A percentile compares a stretch with the other conserved stretches of the same genome.
These are phyloP conservation scores for Torulaspora delbrueckii DNA, from an alignment of 805 yeast species.

Conservation along the genomic window DNA sequence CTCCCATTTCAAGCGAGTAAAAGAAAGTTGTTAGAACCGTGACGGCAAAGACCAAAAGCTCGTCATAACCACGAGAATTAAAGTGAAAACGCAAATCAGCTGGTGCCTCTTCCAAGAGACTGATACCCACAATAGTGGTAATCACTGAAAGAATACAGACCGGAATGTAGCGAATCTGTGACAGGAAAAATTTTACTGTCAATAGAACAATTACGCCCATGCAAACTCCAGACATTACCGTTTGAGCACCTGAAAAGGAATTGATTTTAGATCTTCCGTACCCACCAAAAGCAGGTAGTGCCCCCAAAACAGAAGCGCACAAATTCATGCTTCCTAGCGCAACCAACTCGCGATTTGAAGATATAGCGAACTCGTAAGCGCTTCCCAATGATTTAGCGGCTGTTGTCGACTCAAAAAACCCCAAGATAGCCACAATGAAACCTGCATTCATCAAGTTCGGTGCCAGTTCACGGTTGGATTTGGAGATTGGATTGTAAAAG, in stretches of 20 bases:
- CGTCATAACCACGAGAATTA: slow-evolving; percentile 69
- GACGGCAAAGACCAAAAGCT: slow-evolving; percentile 60
- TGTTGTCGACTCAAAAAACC: slow-evolving; percentile 89
- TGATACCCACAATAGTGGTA: slow-evolving; percentile 70
- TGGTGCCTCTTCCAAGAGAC: slow-evolving; percentile 80
- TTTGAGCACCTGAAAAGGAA: slow-evolving; percentile 79
- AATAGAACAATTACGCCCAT: slow-evolving; percentile 74
- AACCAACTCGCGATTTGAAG: slow-evolving; percentile 79
- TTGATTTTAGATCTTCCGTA: slow-evolving; percentile 90
- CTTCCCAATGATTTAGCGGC: slow-evolving; percentile 85
- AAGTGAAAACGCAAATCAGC: slow-evolving; percentile 69
- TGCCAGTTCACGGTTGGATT: slow-evolving; percentile 43
- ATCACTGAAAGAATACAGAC: slow-evolving; percentile 74
- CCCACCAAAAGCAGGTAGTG: slow-evolving; percentile 91
- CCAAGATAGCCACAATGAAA: slow-evolving; percentile 74
- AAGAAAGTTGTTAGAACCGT: slow-evolving; percentile 60
- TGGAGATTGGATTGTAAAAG: slow-evolving; percentile 56
- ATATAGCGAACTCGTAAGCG: slow-evolving; percentile 61
- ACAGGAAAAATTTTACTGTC: slow-evolving; percentile 56
- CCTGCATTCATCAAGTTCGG: slow-evolving; percentile 60
- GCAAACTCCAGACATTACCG: slow-evolving; percentile 76
- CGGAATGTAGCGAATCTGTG: slow-evolving; percentile 68
- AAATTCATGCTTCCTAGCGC: slow-evolving; percentile 80
- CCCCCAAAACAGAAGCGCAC: slow-evolving; percentile 53
- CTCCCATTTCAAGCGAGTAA: slow-evolving; percentile 84